Base-by-base conservation (phyloP, 495 filamentous ascomycete genomes). In the Oleoguttula mirabilis region DNA sequence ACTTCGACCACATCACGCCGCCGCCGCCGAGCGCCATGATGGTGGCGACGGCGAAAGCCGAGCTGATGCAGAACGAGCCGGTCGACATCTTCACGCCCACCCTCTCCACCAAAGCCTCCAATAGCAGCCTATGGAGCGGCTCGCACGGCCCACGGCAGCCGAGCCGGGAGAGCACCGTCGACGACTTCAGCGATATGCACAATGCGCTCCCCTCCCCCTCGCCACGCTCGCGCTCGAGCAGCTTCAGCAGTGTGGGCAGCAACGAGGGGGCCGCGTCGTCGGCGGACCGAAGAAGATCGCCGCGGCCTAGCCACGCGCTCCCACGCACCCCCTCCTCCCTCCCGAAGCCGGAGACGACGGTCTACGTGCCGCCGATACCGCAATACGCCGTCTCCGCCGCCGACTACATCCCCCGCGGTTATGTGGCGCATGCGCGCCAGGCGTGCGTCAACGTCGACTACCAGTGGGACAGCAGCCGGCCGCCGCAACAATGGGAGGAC, bases 391-490 rank as follows among this genome's bases (percentile, higher is more conserved):
- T 94, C 20, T 90, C 84, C 1, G 62, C 68, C 11, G 79, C 79
- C 4, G 77, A 84, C 21, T 73, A 80, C 8, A 95, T 98, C 32
- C 90, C 90, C 0, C 62, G 68, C 4, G 90, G 92, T 0, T 94
- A 88, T 56, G 83, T 93, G 23, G 70, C 82, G 1, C 90, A 98
- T 61, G 88, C 92, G n/a, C 77, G 85, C 33, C 82, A 95, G 51
- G 81, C 82, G 4, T 94, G 87, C 53, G 72, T 82, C 4, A 75
- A 79, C 30, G 71, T 94, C 12, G 92, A 96, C 60, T 88, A 82
- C 54, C 81, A 85, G 55, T 99, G 90, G 90, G 87, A 99, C 50
- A 94, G 86, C 47, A 88, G 84, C 67, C 72, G 80, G 31, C 66
- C 68, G 1, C 75, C 81, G 0, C 69, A 77, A 19, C 66, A 76